Conservation (phyloP, 768 basidiomycete species). For the Agaricus sinodeliciosus region DNA sequence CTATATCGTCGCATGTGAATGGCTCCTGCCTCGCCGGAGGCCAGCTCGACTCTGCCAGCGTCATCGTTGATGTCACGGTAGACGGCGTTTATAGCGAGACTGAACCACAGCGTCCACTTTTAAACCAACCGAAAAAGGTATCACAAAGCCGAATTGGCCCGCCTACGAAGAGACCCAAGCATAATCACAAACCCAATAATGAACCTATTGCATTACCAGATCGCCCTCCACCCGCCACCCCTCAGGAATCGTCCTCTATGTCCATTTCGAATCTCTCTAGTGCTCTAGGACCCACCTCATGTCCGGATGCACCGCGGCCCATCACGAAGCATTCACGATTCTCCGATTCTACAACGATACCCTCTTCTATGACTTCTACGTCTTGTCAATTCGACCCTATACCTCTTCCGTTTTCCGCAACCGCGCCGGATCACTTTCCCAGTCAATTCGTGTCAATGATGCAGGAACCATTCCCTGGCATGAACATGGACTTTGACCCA, state of each 20-base stretch:
- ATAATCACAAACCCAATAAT: neutral
- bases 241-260: neutral
- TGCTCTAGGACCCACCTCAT: neutral
- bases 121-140: neutral
- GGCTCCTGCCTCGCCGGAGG: conserved; percentile 11
- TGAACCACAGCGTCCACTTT: neutral
- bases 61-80: neutral
- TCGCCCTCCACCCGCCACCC: neutral
- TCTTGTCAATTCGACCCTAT: neutral
- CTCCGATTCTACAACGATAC: neutral
- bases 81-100: neutral
- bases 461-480: neutral
- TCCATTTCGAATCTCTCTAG: neutral
- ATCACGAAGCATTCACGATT: neutral
- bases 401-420: neutral
- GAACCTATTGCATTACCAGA: neutral
- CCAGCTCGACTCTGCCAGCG: neutral
- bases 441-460: neutral
- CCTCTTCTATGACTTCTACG: neutral
- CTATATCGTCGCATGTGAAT: conserved; percentile 13
- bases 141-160: neutral
- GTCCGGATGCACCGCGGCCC: neutral
- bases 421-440: neutral
- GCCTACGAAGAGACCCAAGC: neutral
- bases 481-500: conserved; percentile 1